Evolutionary conservation across 2,329 filamentous ascomycete genomes (phyloP).

Genomic region (Alternaria metachromatica): DNA sequence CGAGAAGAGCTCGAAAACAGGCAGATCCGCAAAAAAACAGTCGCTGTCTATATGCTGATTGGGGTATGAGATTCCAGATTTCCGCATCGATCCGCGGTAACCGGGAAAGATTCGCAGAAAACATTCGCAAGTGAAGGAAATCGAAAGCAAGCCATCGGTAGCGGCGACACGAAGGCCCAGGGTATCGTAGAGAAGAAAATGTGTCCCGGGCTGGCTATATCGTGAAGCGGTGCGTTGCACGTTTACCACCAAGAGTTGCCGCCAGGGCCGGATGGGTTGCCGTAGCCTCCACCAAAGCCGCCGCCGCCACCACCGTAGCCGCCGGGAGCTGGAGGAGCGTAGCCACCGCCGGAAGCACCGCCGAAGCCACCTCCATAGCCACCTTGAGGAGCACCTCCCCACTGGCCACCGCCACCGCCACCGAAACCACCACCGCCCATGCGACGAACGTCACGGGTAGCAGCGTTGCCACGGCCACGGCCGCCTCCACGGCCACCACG

Average conservation of each 20-base stretch:
- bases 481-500: conserved; percentile 72
- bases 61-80: conserved; percentile 56
- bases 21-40: conserved; percentile 54
- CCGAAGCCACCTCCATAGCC: conserved; percentile 66
- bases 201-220: conserved; percentile 38
- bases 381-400: conserved; percentile 31
- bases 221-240: conserved; percentile 19
- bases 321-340: conserved; percentile 55
- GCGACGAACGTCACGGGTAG: conserved; percentile 86
- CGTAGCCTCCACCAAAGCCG: conserved; percentile 63
- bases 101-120: conserved; percentile 45
- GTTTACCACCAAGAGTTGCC: conserved; percentile 73
- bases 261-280: conserved; percentile 69
- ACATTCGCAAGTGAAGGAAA: conserved; percentile 37
- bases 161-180: conserved; percentile 31
- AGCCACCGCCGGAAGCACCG: conserved; percentile 48
- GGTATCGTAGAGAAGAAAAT: conserved; percentile 28
- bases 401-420: conserved; percentile 52
- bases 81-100: conserved; percentile 46
- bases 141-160: conserved; percentile 27
- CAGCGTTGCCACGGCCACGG: conserved; percentile 71
- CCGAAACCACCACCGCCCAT: conserved; percentile 64
- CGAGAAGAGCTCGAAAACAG: conserved; percentile 49
- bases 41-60: conserved; percentile 60
- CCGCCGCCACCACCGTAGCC: conserved; percentile 50